Base-by-base conservation (phyloP, 768 basidiomycete species). In the Chalciporus chontae region DNA sequence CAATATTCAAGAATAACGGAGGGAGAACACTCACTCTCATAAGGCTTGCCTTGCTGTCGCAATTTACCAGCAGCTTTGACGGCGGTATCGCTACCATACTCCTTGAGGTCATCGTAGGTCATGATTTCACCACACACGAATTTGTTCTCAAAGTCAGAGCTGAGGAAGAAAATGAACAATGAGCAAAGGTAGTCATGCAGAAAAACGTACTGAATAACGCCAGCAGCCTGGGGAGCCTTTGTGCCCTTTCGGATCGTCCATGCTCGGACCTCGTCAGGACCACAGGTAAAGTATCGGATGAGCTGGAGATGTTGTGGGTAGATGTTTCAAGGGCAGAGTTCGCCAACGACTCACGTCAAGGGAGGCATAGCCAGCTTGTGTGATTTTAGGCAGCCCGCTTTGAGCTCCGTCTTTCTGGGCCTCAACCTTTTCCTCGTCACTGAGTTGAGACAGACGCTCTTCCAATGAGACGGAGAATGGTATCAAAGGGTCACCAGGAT, bases 91-190 rank as follows among this genome's bases (percentile, higher is more conserved):
- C 87, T 87, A 10, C 94, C 94, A 58, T 94, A 75, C 69, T 96
- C 93, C 62, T 86, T 86, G 52, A 99, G 74, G 69, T 97, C 96
- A 0, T 84, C 83, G 61, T 84, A 96, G 1, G 83, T 64, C 93
- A 97, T 95, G 66, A 98, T 95, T 71, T 97, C 95, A 69, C 93
- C 94, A 55, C 93, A 96, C 19, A 97, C 88, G 59, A 96, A 96
- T 72, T 96, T 94, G 71, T 95, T 90, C 74, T 97, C 93, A 65
- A 98, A 97, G 71, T 97, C 94, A 45, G 91, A 86, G 77, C 89
- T 91, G 52, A 31, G 44, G 36, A 17, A 8, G 37, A 18, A 17
- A 36, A 36, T 47, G 17, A 54, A 50, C 11, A 24, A 5, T 19
- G 19, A 39, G 17, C 4, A 15, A 27, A 42, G 32, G 9, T 14